phyloP scores from a whole-genome alignment of 768 basidiomycete species.

The Auricularia cornea region DNA sequence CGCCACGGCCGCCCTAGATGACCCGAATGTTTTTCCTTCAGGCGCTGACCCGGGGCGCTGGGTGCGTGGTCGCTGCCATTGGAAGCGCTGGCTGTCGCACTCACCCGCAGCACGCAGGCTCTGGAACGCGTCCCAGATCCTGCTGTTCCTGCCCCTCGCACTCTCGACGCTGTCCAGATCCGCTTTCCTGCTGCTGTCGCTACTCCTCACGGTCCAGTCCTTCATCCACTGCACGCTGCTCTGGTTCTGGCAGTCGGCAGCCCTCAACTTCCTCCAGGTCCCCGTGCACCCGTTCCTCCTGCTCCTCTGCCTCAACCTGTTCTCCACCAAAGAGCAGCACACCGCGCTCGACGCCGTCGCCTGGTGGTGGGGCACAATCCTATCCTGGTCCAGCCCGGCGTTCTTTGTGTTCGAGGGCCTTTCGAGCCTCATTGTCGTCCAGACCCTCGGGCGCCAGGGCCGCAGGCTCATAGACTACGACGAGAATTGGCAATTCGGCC shows the following conservation, averaged over 20 bases:
- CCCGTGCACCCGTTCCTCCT: constrained; percentile 83
- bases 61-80: background rate
- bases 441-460: constrained; percentile 71
- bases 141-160: constrained; percentile 77
- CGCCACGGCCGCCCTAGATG: background rate
- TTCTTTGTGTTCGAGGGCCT: constrained; percentile 80
- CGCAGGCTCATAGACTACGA: constrained; percentile 63
- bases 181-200: constrained; percentile 74
- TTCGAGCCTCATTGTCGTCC: constrained; percentile 73
- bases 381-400: constrained; percentile 64
- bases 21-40: background rate
- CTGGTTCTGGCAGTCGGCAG: constrained; percentile 45
- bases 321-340: constrained; percentile 46
- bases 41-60: background rate
- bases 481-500: constrained; percentile 67
- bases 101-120: constrained; percentile 50
- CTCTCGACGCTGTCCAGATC: constrained; percentile 72
- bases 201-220: constrained; percentile 67
- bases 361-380: constrained; percentile 62
- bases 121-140: constrained; percentile 70
- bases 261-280: constrained; percentile 70
- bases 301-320: constrained; percentile 79
- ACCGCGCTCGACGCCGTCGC: constrained; percentile 50
- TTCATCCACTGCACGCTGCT: constrained; percentile 76
- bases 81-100: background rate